Percentiles rank a stretch among this genome's conserved stretches.
Evolutionary conservation across 345 rosid species (phyloP).

Genomic region (Jatropha curcas): DNA sequence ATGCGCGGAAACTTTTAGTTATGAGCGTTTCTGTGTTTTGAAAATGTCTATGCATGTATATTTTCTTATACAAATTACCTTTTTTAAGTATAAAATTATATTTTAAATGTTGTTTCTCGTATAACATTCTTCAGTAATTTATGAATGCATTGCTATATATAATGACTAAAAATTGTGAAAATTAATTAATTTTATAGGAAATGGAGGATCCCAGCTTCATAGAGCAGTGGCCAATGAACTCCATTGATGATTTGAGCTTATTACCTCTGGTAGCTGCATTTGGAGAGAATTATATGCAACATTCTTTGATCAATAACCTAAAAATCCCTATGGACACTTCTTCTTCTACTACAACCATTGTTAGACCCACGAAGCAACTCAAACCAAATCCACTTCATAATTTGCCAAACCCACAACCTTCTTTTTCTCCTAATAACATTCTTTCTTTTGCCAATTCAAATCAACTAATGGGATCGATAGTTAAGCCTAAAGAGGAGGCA

Average conservation of each 20-base stretch:
- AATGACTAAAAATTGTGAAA: neutral
- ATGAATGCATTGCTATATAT: too few relatives aligned
- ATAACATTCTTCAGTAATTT: neutral
- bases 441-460: conserved; percentile 35
- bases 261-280: conserved; percentile 45
- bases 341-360: neutral
- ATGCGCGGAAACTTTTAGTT: too few relatives aligned
- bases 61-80: too few relatives aligned
- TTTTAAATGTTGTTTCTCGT: too few relatives aligned
- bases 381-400: conserved; percentile 34
- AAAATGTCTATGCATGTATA: too few relatives aligned
- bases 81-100: too few relatives aligned
- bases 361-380: conserved; percentile 44
- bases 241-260: conserved; percentile 40
- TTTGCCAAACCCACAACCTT: conserved; percentile 28
- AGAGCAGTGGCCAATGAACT: conserved; percentile 50
- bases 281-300: conserved; percentile 38
- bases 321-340: conserved; percentile 21
- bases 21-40: too few relatives aligned
- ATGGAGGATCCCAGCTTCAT: conserved; percentile 51
- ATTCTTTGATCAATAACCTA: conserved; percentile 22
- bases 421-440: conserved; percentile 24
- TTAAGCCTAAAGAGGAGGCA: conserved; percentile 51
- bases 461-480: conserved; percentile 28
- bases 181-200: conserved; percentile 31